Percentiles rank a stretch among this genome's conserved stretches.
Conservation (phyloP, 2,329 filamentous ascomycete species). For the Colletotrichum eremochloae region DNA sequence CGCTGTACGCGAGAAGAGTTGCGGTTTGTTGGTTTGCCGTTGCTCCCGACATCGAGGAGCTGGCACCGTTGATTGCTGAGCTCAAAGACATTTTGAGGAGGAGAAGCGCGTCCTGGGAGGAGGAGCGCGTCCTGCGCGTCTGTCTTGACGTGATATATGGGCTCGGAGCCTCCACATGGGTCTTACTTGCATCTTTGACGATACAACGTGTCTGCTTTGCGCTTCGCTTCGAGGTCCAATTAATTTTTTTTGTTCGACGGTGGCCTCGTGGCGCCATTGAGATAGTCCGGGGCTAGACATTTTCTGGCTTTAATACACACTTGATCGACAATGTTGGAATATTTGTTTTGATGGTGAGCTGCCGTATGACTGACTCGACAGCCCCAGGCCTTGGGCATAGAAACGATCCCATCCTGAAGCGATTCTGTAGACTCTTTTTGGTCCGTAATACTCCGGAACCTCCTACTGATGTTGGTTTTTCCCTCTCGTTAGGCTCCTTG, state of each 20-base stretch:
- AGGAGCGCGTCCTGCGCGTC: constrained; percentile 68
- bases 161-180: constrained; percentile 68
- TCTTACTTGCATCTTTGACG: constrained; percentile 60
- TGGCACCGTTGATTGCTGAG: constrained; percentile 81
- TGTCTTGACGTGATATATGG: constrained; percentile 76
- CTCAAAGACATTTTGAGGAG: constrained; percentile 81
- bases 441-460: constrained; percentile 71
- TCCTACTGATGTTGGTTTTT: constrained; percentile 70
- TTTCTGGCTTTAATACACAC: constrained; percentile 67
- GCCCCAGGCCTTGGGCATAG: not conserved
- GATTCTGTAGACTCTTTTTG: constrained; percentile 75
- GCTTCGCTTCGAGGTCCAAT: constrained; percentile 59
- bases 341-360: constrained; percentile 59
- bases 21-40: constrained; percentile 47
- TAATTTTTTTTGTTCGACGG: constrained; percentile 65
- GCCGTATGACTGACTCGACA: not conserved
- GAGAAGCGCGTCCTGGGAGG: constrained; percentile 68
- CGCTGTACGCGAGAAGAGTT: constrained; percentile 73
- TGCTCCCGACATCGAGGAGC: constrained; percentile 60
- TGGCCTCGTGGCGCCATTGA: constrained; percentile 77
- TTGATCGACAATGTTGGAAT: constrained; percentile 75
- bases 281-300: constrained; percentile 74
- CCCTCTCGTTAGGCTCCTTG: no score
- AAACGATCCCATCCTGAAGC: constrained; percentile 52
- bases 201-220: constrained; percentile 56